These are phyloP conservation scores for Combretum micranthum DNA, from an alignment of 345 rosid species.

Conservation along the genomic window DNA sequence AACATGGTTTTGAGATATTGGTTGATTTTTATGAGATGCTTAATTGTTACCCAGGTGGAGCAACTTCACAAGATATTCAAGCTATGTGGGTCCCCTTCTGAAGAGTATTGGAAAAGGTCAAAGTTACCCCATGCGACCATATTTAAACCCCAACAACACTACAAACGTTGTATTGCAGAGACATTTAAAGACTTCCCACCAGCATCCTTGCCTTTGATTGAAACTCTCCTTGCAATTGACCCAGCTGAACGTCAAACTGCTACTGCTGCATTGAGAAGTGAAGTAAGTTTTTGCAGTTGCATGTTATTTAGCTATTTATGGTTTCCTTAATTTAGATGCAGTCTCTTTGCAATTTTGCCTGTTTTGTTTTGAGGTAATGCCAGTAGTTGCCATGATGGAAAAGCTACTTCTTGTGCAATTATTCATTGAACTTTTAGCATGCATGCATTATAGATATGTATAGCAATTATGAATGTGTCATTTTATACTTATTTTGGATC, in stretches of 20 bases:
- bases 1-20: not conserved
- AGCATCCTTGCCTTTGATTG: slow-evolving; percentile 57
- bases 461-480: not conserved
- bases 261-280: slow-evolving; percentile 56
- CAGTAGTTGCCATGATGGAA: no score
- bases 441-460: not conserved
- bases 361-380: no score
- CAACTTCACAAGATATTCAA: slow-evolving; percentile 74
- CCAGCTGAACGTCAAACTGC: slow-evolving; percentile 65
- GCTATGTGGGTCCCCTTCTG: slow-evolving; percentile 74
- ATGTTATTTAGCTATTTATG: not conserved
- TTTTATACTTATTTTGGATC: slow-evolving; percentile 1
- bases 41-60: slow-evolving; percentile 45
- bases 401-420: no score
- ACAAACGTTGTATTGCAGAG: slow-evolving; percentile 57
- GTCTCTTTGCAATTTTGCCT: not conserved
- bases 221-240: slow-evolving; percentile 67
- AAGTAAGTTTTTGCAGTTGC: slow-evolving; percentile 35
- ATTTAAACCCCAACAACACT: slow-evolving; percentile 68
- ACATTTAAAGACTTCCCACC: slow-evolving; percentile 69
- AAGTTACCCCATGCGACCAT: slow-evolving; percentile 78
- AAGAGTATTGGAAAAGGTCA: slow-evolving; percentile 73
- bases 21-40: slow-evolving; percentile 7
- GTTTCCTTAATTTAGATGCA: not conserved
- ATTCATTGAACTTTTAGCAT: no score